Base-by-base conservation (phyloP, 306 rosid species). In the Gillenia trifoliata region DNA sequence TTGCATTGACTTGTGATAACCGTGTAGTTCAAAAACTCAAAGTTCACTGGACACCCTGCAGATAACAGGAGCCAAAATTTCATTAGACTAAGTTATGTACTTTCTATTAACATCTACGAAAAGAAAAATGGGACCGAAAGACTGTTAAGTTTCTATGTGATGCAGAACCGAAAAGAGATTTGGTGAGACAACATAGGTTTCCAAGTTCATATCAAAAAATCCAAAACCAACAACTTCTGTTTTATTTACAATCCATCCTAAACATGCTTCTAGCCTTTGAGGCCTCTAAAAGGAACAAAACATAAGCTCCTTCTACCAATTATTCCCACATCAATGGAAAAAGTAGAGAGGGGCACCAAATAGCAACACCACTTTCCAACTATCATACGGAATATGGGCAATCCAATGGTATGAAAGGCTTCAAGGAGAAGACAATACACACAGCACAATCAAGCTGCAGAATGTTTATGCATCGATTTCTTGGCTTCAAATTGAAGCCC, bases 21-120 rank as follows among this genome's bases (percentile, higher is more conserved):
- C 17, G 95, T 85, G 91, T 94, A 94, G 88, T 94, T 88, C 69
- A 78, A 41, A 70, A 88, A 94, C 85, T 94, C 99, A 1, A 94
- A 94, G 78, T 90, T 92, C 83, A 90, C 97, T 26, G 96, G 75
- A 78, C 99, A 94, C 74, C 91, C 99, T 94, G 96, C 90, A 83
- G 67, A 78, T 62, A 75, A 77, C 67, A 26, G 68, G 57, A 68
- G 36, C 69, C 65, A 63, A 22, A 45, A 22, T 55, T 56, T 36
- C 61, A 71, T 76, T 25, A 69, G 47, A 25, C 45, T 13, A 6
- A 11, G 49, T 63, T n/a, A 70, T 8, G 20, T 64, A 13, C 20
- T 17, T 47, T 8, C 76, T 9, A 38, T 17, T 23, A 38, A 72
- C 31, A 43, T 25, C 10, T 36, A 50, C 36, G 7, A 61, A 59